Conservation (phyloP, 176 grass and related monocot species). For the Canna indica region DNA sequence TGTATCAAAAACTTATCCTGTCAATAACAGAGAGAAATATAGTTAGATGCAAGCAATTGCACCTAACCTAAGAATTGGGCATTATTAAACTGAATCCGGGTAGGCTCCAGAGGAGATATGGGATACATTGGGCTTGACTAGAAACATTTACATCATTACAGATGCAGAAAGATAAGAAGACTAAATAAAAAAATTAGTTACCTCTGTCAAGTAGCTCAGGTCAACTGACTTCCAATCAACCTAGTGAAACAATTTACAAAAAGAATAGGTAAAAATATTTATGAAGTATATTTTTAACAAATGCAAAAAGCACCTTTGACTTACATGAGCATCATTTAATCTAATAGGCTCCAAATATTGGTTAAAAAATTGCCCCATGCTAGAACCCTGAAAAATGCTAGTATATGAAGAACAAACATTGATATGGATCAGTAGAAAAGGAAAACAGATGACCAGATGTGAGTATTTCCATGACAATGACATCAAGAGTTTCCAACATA, state of each 20-base stretch:
- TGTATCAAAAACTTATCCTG: conserved; percentile 57
- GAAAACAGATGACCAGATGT: too few relatives aligned
- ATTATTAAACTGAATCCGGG: too few relatives aligned
- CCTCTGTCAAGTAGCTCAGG: conserved; percentile 73
- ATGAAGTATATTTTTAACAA: neutral
- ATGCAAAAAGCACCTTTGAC: conserved; percentile 10
- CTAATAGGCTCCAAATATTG: conserved; percentile 82
- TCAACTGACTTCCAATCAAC: conserved; percentile 87
- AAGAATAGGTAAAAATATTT: conserved; percentile 23
- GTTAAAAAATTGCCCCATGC: conserved; percentile 84
- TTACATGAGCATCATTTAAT: conserved; percentile 83
- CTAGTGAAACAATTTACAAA: conserved; percentile 26
- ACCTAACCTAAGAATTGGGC: too few relatives aligned
- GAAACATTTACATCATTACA: neutral
- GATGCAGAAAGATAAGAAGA: too few relatives aligned
- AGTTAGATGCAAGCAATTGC: neutral
- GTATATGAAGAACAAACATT: conserved; percentile 3
- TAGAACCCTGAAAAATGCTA: conserved; percentile 63
- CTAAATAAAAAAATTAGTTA: conserved; percentile 16
- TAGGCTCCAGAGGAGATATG: too few relatives aligned
- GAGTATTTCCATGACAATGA: too few relatives aligned
- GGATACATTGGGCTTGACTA: neutral
- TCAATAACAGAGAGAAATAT: conserved; percentile 13
- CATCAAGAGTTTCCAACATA: too few relatives aligned
- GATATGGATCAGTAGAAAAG: neutral